phyloP scores from a whole-genome alignment of 208 protist species.

The Acanthamoeba quina region DNA sequence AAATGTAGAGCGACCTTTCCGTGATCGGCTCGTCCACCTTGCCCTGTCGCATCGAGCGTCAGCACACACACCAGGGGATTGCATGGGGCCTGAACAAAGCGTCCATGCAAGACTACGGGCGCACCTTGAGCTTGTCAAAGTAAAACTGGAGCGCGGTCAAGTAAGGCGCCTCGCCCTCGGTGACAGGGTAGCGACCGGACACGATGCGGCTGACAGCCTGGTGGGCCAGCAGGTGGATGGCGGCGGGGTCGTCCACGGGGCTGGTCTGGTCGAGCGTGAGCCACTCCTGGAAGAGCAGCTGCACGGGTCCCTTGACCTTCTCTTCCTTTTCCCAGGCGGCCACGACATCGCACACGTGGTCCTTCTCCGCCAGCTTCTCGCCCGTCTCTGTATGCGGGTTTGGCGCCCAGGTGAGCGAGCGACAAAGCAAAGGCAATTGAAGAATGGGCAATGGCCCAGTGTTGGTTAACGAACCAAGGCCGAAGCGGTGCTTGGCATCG shows the following conservation, averaged over 20 bases:
- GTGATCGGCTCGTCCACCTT: background rate
- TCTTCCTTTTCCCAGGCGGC: background rate
- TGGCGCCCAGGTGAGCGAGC: background rate
- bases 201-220: constrained; percentile 4
- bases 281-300: constrained; percentile 10
- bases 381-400: background rate
- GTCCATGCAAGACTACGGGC: too few relatives aligned
- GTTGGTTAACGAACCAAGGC: background rate
- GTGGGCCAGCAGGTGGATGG: constrained; percentile 10
- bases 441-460: background rate
- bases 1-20: background rate
- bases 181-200: background rate
- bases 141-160: background rate
- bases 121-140: constrained; percentile 41
- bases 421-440: background rate
- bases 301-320: background rate
- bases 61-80: background rate
- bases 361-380: background rate
- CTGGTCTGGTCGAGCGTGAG: constrained; percentile 1
- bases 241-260: background rate
- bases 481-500: background rate
- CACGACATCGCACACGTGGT: constrained; percentile 5
- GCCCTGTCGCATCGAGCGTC: background rate
- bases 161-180: constrained; percentile 31
- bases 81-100: too few relatives aligned